These are phyloP conservation scores for Simplicillium aogashimaense DNA, from an alignment of 2,329 filamentous ascomycete genomes.

Conservation along the genomic window DNA sequence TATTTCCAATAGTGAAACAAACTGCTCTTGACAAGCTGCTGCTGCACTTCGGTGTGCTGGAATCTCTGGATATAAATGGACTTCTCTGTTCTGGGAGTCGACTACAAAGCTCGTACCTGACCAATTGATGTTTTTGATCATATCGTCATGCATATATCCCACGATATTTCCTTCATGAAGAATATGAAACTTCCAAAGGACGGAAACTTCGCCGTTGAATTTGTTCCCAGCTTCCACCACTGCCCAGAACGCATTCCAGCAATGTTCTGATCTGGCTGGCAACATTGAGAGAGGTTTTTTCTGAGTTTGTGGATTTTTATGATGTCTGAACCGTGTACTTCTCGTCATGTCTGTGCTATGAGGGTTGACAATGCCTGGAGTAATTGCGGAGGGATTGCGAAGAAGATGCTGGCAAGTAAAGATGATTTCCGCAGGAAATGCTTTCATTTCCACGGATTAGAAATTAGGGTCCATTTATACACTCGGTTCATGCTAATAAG, in stretches of 20 bases:
- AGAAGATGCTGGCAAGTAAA: too few relatives aligned
- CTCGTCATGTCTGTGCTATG: too few relatives aligned
- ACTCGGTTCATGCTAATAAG: too few relatives aligned
- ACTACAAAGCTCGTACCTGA: constrained; percentile 10
- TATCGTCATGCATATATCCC: constrained; percentile 15
- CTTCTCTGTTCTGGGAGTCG: constrained; percentile 5
- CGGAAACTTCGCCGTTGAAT: constrained; percentile 10
- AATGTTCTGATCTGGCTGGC: too few relatives aligned
- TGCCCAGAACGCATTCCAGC: constrained; percentile 8
- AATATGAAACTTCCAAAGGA: constrained; percentile 14
- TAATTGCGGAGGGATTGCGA: too few relatives aligned
- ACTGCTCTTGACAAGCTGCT: constrained; percentile 11
- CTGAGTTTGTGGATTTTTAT: too few relatives aligned
- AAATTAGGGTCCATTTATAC: too few relatives aligned
- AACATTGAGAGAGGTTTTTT: too few relatives aligned
- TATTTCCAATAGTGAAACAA: constrained; percentile 14
- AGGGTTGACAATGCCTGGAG: too few relatives aligned
- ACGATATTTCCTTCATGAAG: constrained; percentile 11
- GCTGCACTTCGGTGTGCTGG: constrained; percentile 6
- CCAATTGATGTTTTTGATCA: constrained; percentile 12
- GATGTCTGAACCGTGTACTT: too few relatives aligned
- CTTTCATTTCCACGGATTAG: too few relatives aligned
- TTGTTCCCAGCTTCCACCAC: constrained; percentile 17
- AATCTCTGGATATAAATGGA: constrained; percentile 12
- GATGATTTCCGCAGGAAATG: too few relatives aligned